A percentile compares a stretch with the other conserved stretches of the same genome.
These are phyloP conservation scores for Codiaeum variegatum DNA, from an alignment of 441 rosid genomes.

Conservation along the genomic window DNA sequence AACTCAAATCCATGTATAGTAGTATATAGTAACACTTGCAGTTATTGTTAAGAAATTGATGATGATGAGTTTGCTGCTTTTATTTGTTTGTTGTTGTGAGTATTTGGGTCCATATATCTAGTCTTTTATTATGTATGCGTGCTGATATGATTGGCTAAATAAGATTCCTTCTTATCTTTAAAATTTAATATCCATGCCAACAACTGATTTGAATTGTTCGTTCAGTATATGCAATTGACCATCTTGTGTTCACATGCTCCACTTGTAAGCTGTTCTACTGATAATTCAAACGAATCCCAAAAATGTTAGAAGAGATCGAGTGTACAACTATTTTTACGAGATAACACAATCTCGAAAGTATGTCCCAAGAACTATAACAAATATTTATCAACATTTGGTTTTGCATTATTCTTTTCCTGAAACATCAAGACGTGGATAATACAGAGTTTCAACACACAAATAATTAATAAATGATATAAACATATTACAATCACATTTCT, in stretches of 20 bases:
- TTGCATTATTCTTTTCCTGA: constrained; percentile 4
- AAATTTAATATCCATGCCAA: no score
- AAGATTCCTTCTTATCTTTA: neutral
- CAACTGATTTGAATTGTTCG: no score
- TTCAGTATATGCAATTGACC: no score
- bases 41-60: neutral
- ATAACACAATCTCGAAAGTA: no score
- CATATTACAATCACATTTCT: constrained; percentile 29
- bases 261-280: no score
- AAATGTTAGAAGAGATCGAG: no score
- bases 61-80: neutral
- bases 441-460: constrained; percentile 26
- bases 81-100: no score
- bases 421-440: constrained; percentile 6
- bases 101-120: neutral
- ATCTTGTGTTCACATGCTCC: no score
- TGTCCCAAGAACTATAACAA: neutral
- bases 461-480: constrained; percentile 35
- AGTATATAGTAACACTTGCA: no score
- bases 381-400: neutral
- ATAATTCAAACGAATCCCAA: no score
- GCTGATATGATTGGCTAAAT: neutral
- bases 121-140: neutral
- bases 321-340: no score
- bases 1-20: neutral